Evolutionary conservation across 768 basidiomycete genomes (phyloP).

Genomic region (Boletus pseudopeckii): DNA sequence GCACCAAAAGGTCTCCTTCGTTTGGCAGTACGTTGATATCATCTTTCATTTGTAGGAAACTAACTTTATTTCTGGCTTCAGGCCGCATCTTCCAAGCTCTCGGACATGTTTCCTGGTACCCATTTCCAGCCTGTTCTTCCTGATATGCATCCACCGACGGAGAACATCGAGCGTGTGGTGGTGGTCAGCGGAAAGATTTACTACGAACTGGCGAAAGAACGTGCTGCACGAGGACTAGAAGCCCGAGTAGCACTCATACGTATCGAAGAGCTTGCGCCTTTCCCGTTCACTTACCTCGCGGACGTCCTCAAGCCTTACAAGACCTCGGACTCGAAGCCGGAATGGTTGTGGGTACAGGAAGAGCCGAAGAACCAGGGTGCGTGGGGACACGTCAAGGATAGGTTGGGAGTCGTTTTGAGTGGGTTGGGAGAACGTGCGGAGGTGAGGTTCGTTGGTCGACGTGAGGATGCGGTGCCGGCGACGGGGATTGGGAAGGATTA

Average conservation of each 20-base stretch:
- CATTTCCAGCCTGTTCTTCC: slow-evolving; percentile 66
- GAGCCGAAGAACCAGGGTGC: slow-evolving; percentile 88
- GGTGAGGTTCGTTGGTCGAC: slow-evolving; percentile 62
- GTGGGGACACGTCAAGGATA: slow-evolving; percentile 59
- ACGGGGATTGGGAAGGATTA: slow-evolving; percentile 74
- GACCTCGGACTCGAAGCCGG: slow-evolving; percentile 36
- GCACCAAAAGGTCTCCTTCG: slow-evolving; percentile 82
- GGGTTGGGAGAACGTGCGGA: slow-evolving; percentile 31
- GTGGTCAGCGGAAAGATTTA: slow-evolving; percentile 82
- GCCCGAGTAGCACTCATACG: slow-evolving; percentile 64
- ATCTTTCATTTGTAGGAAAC: background rate
- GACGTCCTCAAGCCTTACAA: slow-evolving; percentile 46
- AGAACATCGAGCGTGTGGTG: slow-evolving; percentile 59
- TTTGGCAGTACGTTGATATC: slow-evolving; percentile 53
- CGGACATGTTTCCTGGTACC: slow-evolving; percentile 57
- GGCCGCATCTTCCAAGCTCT: slow-evolving; percentile 70
- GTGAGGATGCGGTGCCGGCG: slow-evolving; percentile 70
- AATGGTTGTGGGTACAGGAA: slow-evolving; percentile 72
- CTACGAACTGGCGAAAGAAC: slow-evolving; percentile 78
- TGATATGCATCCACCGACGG: slow-evolving; percentile 38
- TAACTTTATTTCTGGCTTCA: slow-evolving; percentile 25
- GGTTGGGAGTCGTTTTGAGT: slow-evolving; percentile 53
- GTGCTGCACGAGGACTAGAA: slow-evolving; percentile 45
- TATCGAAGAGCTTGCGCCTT: slow-evolving; percentile 85
- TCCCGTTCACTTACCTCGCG: slow-evolving; percentile 65